A percentile compares a stretch with the other conserved stretches of the same genome.
phyloP scores from a whole-genome alignment of 495 filamentous ascomycete species.

The Corynascus novoguineensis region DNA sequence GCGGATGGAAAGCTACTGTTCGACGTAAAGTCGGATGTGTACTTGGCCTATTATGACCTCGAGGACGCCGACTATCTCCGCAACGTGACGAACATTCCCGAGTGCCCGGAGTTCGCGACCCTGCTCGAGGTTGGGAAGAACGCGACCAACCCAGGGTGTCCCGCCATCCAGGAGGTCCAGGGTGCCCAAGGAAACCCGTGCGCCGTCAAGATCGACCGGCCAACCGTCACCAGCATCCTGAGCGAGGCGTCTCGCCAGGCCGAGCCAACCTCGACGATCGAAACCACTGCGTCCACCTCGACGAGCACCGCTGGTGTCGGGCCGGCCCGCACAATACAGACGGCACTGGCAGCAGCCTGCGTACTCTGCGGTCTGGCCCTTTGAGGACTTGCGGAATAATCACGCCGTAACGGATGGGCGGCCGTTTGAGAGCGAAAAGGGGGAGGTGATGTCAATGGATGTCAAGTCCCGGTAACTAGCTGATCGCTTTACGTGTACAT shows the following conservation, averaged over 20 bases:
- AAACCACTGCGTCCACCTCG: neutral
- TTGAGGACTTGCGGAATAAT: neutral
- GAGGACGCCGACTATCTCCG: neutral
- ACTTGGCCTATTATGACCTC: neutral
- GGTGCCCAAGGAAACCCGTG: neutral
- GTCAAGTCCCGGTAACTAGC: no score
- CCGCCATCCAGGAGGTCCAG: neutral
- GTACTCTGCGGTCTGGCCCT: neutral
- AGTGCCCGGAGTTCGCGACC: neutral
- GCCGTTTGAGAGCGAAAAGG: neutral
- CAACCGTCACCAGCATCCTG: neutral
- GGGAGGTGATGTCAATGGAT: neutral
- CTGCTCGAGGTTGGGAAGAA: neutral
- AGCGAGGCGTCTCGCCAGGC: neutral
- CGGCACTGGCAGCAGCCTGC: slow-evolving; percentile 1
- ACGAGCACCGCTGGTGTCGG: slow-evolving; percentile 3
- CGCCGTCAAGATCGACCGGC: neutral
- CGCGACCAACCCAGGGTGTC: neutral
- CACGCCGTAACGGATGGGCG: neutral
- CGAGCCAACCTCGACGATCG: neutral
- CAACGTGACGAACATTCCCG: neutral
- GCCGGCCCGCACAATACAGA: neutral
- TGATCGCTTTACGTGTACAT: no score
- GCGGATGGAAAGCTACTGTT: neutral
- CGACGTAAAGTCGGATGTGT: neutral